Evolutionary conservation across 495 filamentous ascomycete genomes (phyloP).

Genomic region (Penicillium paradoxum): DNA sequence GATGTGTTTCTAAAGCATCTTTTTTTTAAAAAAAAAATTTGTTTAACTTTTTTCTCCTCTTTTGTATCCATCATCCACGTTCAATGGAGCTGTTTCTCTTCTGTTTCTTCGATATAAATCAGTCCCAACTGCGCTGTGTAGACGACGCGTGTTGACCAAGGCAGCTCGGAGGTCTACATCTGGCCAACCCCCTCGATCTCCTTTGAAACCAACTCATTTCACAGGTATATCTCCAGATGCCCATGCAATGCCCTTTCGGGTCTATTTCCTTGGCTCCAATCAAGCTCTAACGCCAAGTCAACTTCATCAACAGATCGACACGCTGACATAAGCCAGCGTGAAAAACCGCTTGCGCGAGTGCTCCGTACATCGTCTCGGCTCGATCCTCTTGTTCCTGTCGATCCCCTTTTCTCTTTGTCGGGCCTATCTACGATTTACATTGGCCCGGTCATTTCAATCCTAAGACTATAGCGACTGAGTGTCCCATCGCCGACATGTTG

Average conservation of each 20-base stretch:
- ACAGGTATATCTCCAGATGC: too few relatives aligned
- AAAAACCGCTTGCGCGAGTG: constrained; percentile 23
- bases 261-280: background rate
- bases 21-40: too few relatives aligned
- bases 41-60: too few relatives aligned
- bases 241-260: background rate
- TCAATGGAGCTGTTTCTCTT: too few relatives aligned
- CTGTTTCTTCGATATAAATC: too few relatives aligned
- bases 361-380: background rate
- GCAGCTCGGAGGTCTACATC: too few relatives aligned
- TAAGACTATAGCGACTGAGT: constrained; percentile 3
- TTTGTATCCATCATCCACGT: too few relatives aligned
- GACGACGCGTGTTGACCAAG: too few relatives aligned
- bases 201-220: background rate
- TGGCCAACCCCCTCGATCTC: too few relatives aligned
- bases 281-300: background rate
- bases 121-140: too few relatives aligned
- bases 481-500: constrained; percentile 24
- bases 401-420: background rate
- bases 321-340: constrained; percentile 20
- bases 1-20: too few relatives aligned
- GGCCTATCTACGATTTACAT: background rate
- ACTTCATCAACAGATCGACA: constrained; percentile 5
- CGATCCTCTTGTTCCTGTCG: background rate
- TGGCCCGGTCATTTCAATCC: background rate